Base-by-base conservation (phyloP, 768 basidiomycete species). In the Pisolithus microcarpus region DNA sequence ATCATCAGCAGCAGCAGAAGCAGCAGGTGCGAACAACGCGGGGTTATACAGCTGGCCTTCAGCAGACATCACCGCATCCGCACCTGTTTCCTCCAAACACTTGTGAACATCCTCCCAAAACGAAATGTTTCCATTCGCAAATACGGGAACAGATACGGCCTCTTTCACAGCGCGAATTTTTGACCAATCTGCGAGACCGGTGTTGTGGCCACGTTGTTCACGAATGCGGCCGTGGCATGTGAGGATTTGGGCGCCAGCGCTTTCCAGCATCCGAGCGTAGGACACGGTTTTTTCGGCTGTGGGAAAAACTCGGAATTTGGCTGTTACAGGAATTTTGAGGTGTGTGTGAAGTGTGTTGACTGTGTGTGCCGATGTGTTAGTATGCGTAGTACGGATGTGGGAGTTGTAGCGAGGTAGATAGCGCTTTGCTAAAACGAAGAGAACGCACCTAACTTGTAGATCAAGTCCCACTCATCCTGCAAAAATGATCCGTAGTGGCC, bases 81-180 rank as follows among this genome's bases (percentile, higher is more conserved):
- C 86, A 13, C 92, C 91, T 0, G 96, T 99, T 45, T 80, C 79
- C 21, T 78, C 76, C 30, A 99, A 70, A 65, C 93, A 97, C 10
- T 73, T 71, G 46, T 77, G 75, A 43, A 97, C 79, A 66, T 98
- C 94, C n/a, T 81, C 76, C 40, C 85, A 78, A 65, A 84, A 91
- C 11, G 97, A 81, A 52, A 97, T 81, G 65, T 97, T 98, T 26
- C 96, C 96, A 66, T 99, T 99, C 0, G 95, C 94, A 64, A 99
- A 90, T 4, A 99, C 93, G 3, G 94, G 95, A 0, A 99, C 80
- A 0, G 80, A 81, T 36, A 98, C 90, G 1, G 90, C 88, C 58
- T 87, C 67, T 65, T 94, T 96, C 58, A 99, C 92, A 0, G 91
- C 89, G 7, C 78, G 79, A 61, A 99, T 97, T 67, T 96, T 85